Conservation (phyloP, 208 protist genomes). For the Acanthamoeba lenticulata region DNA sequence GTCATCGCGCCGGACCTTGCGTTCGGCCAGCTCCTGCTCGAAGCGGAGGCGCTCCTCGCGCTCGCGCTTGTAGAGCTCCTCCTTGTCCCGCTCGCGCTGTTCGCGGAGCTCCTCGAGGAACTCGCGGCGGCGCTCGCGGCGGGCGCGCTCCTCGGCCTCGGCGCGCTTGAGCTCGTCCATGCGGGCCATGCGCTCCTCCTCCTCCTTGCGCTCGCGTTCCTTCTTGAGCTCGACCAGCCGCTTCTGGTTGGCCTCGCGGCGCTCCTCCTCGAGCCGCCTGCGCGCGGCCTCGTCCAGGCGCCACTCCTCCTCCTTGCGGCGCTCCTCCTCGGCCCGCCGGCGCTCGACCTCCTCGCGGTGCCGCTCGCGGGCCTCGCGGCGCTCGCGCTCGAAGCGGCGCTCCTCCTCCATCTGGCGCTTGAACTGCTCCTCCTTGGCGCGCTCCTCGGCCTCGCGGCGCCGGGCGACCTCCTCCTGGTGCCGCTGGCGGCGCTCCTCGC, state of each 20-base stretch:
- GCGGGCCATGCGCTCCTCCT: not conserved
- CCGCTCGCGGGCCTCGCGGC: not conserved
- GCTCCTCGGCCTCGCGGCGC: slow-evolving; percentile 50
- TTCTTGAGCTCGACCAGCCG: slow-evolving; percentile 15
- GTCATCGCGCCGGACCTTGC: not conserved
- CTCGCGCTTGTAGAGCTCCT: slow-evolving; percentile 46
- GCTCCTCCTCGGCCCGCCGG: slow-evolving; percentile 25
- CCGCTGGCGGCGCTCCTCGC: not conserved
- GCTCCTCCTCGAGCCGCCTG: not conserved
- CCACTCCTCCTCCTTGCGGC: slow-evolving; percentile 28
- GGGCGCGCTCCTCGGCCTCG: not conserved
- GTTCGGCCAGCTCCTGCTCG: slow-evolving; percentile 24
- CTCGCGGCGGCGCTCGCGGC: not conserved
- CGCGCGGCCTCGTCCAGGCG: not conserved
- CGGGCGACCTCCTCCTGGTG: not conserved
- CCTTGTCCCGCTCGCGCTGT: not conserved
- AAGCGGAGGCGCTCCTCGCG: slow-evolving; percentile 4
- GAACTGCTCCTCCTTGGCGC: slow-evolving; percentile 17
- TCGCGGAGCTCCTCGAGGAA: slow-evolving; percentile 49
- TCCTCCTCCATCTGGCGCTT: slow-evolving; percentile 5
- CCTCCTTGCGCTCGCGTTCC: slow-evolving; percentile 32
- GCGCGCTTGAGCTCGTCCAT: slow-evolving; percentile 50
- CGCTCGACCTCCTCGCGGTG: not conserved
- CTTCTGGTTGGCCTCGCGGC: not conserved
- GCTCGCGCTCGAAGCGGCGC: not conserved